Base-by-base conservation (phyloP, 225 moss, liverwort and hornwort genomes). In the Pleurozium schreberi region DNA sequence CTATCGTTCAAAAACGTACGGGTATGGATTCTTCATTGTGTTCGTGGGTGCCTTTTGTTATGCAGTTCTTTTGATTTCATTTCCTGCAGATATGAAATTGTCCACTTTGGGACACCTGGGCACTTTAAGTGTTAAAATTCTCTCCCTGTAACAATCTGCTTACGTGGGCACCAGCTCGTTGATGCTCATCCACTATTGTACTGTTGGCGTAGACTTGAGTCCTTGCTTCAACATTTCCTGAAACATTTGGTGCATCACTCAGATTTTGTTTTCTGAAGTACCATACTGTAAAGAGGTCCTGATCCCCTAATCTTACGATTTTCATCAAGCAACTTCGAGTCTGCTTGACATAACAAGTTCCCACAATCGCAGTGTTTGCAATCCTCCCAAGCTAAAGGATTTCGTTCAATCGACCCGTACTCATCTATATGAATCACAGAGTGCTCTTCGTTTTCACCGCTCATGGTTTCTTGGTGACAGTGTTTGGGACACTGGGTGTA, bases 281-380 rank as follows among this genome's bases (percentile, higher is more conserved):
- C 85, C 92, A 91, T 87, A 65, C 83, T 88, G 69, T 85, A 86
- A 33, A 89, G 91, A 53, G 91, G 82, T 85, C 89, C 85, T 53
- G 90, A 69, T 75, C 50, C 47, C 25, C 47, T 74, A 55, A 40
- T 50, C 75, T 68, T 84, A 7, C 16, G 80, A 60, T 66, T 73
- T 34, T 59, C 84, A 45, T 28, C 80, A 19, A 83, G 77, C 63
- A 89, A 75, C 85, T 87, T 85, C 34, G 53, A 61, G 59, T 89
- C 84, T 77, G 87, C 84, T 87, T 81, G 88, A 58, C 64, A 78
- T 25, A 71, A 86, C 42, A 85, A 82, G 55, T 59, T 85, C 18
- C 74, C 40, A 36, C 87, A 89, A 66, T 84, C 85, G 64, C 78
- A 88, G 58, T 63, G 11, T 53, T 49, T 82, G n/a, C 34, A 55